These are phyloP conservation scores for Penicillium goetzii DNA, from an alignment of 495 filamentous ascomycete genomes.

Conservation along the genomic window DNA sequence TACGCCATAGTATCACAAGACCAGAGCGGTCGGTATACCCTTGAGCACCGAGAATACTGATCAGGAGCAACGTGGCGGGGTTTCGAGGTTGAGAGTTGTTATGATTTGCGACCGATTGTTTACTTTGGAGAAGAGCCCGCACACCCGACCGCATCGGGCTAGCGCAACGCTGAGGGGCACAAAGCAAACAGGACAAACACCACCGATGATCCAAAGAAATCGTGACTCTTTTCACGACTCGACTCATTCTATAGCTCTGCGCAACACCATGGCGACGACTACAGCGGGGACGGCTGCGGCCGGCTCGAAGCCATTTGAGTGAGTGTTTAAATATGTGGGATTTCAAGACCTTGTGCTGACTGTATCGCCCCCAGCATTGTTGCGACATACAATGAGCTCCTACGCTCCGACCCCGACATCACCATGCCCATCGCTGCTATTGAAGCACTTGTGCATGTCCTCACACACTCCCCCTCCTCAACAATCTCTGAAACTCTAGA, in stretches of 20 bases:
- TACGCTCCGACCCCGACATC: conserved; percentile 72
- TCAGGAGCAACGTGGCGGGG: conserved; percentile 16
- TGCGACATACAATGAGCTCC: conserved; percentile 61
- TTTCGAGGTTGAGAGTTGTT: conserved; percentile 26
- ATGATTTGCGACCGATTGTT: conserved; percentile 42
- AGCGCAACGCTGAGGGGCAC: conserved; percentile 41
- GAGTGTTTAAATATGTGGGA: conserved; percentile 21
- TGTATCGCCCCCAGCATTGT: conserved; percentile 51
- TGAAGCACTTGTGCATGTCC: conserved; percentile 83
- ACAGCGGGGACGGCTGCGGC: conserved; percentile 30
- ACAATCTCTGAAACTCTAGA: conserved; percentile 94
- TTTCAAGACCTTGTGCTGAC: conserved; percentile 23
- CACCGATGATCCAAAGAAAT: conserved; percentile 26
- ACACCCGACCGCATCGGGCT: conserved; percentile 40
- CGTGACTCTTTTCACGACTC: conserved; percentile 38
- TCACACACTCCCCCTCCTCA: conserved; percentile 71
- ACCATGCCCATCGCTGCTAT: conserved; percentile 97
- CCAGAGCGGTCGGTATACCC: neutral
- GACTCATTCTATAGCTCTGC: conserved; percentile 15
- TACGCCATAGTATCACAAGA: conserved; percentile 48
- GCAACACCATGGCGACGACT: conserved; percentile 41
- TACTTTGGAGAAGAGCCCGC: conserved; percentile 38
- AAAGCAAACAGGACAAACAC: conserved; percentile 51
- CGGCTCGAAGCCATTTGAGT: conserved; percentile 49
- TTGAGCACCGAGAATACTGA: neutral